Percentiles rank a stretch among this genome's conserved stretches.
Conservation (phyloP, 768 basidiomycete species). For the Boletus huronensis region DNA sequence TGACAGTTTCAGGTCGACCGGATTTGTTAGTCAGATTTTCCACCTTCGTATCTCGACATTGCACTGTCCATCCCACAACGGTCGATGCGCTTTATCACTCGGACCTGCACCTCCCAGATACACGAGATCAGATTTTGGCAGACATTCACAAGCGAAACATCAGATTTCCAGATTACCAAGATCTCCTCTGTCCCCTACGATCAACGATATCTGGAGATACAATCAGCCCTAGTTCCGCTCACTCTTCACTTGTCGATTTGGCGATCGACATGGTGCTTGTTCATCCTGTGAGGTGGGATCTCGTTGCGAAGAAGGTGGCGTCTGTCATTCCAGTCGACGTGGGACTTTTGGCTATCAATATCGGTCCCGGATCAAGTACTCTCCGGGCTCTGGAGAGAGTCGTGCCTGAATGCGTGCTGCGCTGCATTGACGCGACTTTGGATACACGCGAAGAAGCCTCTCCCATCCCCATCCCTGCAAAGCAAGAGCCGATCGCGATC, state of each 20-base stretch:
- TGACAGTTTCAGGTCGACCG: conserved; percentile 60
- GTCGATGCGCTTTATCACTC: conserved; percentile 55
- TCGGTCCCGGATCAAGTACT: conserved; percentile 46
- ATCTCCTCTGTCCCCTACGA: conserved; percentile 48
- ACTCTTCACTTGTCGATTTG: conserved; percentile 35
- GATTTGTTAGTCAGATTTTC: conserved; percentile 46
- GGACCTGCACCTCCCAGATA: conserved; percentile 15
- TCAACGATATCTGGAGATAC: conserved; percentile 44
- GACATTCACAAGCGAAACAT: conserved; percentile 47
- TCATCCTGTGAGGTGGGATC: conserved; percentile 53
- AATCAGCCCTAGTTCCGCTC: conserved; percentile 21
- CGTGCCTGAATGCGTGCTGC: conserved; percentile 22
- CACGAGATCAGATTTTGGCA: conserved; percentile 39
- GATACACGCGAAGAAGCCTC: conserved; percentile 3
- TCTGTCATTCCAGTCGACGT: conserved; percentile 9
- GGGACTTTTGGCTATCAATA: conserved; percentile 40
- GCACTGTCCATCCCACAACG: conserved; percentile 40
- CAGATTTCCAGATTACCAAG: conserved; percentile 44
- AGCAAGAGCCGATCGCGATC: conserved; percentile 59
- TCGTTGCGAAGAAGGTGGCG: conserved; percentile 34
- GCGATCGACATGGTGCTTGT: conserved; percentile 42
- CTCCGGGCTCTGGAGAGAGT: conserved; percentile 38
- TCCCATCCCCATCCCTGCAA: conserved; percentile 3
- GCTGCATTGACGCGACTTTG: conserved; percentile 15
- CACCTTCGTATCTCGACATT: conserved; percentile 32